phyloP scores from a whole-genome alignment of 2,329 filamentous ascomycete genomes.

The Didymella segeticola region DNA sequence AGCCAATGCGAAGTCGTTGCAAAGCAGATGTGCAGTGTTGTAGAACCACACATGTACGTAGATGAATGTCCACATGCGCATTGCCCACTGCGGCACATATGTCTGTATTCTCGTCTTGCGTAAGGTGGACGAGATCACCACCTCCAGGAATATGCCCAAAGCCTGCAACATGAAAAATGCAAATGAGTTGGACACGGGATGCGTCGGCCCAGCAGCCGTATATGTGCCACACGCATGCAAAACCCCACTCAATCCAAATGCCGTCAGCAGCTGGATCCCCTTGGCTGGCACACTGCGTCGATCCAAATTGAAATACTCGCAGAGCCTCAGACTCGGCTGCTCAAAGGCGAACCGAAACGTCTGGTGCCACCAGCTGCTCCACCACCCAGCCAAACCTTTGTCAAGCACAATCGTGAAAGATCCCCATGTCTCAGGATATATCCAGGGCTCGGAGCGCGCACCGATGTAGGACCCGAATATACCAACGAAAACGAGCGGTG shows the following conservation, averaged over 20 bases:
- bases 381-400: constrained; percentile 78
- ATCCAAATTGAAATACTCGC: constrained; percentile 37
- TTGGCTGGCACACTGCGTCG: constrained; percentile 47
- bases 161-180: constrained; percentile 77
- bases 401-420: constrained; percentile 63
- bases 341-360: constrained; percentile 77
- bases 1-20: constrained; percentile 75
- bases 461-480: constrained; percentile 67
- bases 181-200: constrained; percentile 60
- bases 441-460: constrained; percentile 65
- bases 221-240: constrained; percentile 76
- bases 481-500: constrained; percentile 66
- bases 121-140: constrained; percentile 30
- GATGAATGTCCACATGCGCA: constrained; percentile 64
- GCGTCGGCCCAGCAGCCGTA: constrained; percentile 63
- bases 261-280: constrained; percentile 55
- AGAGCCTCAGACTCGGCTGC: constrained; percentile 62
- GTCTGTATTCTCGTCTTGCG: constrained; percentile 41
- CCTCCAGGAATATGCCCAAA: constrained; percentile 69
- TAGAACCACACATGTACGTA: constrained; percentile 73
- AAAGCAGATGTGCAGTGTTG: constrained; percentile 68
- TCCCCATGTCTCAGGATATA: constrained; percentile 67
- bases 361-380: constrained; percentile 92
- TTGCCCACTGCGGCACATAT: constrained; percentile 54
- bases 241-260: constrained; percentile 70